Conservation (phyloP, 2,329 filamentous ascomycete species). For the Xylaria sp. region DNA sequence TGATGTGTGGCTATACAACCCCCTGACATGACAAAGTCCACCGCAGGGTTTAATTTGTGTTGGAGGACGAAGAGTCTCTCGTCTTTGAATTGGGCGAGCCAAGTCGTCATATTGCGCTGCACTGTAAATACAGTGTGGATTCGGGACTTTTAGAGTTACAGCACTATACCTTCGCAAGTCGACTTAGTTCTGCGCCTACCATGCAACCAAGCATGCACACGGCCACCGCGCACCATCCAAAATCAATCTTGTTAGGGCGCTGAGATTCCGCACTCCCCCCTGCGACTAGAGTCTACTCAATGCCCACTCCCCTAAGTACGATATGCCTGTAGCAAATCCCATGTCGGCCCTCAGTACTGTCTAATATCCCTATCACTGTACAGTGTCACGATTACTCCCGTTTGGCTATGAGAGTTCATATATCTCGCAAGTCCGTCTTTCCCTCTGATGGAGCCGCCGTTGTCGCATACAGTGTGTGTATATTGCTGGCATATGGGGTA, state of each 20-base stretch:
- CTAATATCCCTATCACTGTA: background rate
- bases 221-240: conserved; percentile 15
- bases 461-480: background rate
- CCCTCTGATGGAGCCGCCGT: background rate
- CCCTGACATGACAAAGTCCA: conserved; percentile 40
- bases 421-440: background rate
- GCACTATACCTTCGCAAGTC: background rate
- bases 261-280: conserved; percentile 34
- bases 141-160: background rate
- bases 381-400: background rate
- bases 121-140: conserved; percentile 29
- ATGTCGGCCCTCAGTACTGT: no score
- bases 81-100: conserved; percentile 17
- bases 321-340: background rate
- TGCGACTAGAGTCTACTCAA: conserved; percentile 13
- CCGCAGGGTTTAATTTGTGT: conserved; percentile 41
- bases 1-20: conserved; percentile 19
- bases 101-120: conserved; percentile 15
- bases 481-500: background rate
- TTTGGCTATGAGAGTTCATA: background rate
- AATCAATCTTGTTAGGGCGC: conserved; percentile 30
- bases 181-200: conserved; percentile 2
- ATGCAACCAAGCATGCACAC: conserved; percentile 5
- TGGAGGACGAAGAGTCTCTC: conserved; percentile 14
- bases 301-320: background rate